These are phyloP conservation scores for Diaporthe humulicola DNA, from an alignment of 2,329 filamentous ascomycete species.

Conservation along the genomic window DNA sequence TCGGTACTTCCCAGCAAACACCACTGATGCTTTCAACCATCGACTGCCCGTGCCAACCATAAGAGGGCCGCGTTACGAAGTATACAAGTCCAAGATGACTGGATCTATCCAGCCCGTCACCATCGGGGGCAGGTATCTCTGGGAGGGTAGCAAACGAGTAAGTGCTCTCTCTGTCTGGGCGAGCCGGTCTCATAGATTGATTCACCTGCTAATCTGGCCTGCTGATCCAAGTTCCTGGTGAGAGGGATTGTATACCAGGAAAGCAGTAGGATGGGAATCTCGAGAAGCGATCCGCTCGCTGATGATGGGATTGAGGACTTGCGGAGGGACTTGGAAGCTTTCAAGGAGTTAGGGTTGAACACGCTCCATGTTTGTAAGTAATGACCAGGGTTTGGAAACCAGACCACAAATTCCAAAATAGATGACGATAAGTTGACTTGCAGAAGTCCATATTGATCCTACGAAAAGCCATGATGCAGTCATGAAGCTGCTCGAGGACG, in stretches of 20 bases:
- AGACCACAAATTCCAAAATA: neutral
- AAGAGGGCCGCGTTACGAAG: too few species aligned
- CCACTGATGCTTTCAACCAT: neutral
- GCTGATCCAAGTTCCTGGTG: neutral
- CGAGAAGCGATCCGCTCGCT: conserved; percentile 35
- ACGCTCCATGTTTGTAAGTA: conserved; percentile 44
- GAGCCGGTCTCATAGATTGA: neutral
- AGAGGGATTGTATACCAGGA: neutral
- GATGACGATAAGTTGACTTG: neutral
- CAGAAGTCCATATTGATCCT: neutral
- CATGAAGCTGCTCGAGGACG: neutral
- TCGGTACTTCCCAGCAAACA: neutral
- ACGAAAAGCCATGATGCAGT: neutral
- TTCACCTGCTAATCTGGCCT: neutral
- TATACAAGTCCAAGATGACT: neutral
- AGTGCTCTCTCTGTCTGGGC: neutral
- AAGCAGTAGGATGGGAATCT: neutral
- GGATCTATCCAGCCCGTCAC: neutral
- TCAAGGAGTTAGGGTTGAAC: conserved; percentile 45
- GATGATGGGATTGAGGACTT: conserved; percentile 42
- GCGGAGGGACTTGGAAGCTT: conserved; percentile 41
- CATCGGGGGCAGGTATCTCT: neutral
- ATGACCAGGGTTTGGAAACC: neutral
- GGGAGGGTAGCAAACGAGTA: neutral
- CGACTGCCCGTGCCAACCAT: too few species aligned